These are phyloP conservation scores for Pterocarpus santalinus DNA, from an alignment of 306 rosid species.

Conservation along the genomic window DNA sequence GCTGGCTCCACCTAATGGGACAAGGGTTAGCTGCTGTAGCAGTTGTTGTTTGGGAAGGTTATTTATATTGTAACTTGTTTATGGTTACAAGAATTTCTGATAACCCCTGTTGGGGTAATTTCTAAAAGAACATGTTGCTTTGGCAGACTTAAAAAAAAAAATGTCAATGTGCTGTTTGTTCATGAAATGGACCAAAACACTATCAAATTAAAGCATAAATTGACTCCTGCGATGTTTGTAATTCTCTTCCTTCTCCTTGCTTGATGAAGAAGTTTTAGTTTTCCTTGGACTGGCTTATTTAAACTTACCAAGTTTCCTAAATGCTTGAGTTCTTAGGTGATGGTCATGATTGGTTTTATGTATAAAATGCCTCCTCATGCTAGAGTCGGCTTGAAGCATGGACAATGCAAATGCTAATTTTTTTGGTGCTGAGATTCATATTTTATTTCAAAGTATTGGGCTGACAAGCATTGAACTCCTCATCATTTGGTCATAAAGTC, in stretches of 20 bases:
- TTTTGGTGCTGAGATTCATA: background rate
- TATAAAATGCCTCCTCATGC: background rate
- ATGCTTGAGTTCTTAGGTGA: background rate
- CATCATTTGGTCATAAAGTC: background rate
- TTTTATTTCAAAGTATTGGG: background rate
- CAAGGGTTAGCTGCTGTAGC: too few species aligned
- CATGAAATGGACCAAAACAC: background rate
- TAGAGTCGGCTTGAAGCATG: background rate
- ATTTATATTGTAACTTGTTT: constrained; percentile 10
- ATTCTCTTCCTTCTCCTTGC: background rate
- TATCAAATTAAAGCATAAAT: constrained; percentile 12
- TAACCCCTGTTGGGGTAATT: background rate
- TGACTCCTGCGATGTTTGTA: background rate
- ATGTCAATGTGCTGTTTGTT: too few species aligned
- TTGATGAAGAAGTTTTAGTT: background rate
- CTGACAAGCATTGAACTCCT: background rate
- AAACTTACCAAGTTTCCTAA: background rate
- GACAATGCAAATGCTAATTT: background rate
- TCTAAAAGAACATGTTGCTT: background rate
- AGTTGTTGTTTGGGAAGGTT: background rate
- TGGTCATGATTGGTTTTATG: background rate
- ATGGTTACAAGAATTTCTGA: background rate
- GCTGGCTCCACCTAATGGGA: too few species aligned
- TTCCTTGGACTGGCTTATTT: background rate
- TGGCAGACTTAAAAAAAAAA: background rate